Percentiles rank a stretch among this genome's conserved stretches.
phyloP scores from a whole-genome alignment of 495 filamentous ascomycete species.

The Pyronema omphalodes region DNA sequence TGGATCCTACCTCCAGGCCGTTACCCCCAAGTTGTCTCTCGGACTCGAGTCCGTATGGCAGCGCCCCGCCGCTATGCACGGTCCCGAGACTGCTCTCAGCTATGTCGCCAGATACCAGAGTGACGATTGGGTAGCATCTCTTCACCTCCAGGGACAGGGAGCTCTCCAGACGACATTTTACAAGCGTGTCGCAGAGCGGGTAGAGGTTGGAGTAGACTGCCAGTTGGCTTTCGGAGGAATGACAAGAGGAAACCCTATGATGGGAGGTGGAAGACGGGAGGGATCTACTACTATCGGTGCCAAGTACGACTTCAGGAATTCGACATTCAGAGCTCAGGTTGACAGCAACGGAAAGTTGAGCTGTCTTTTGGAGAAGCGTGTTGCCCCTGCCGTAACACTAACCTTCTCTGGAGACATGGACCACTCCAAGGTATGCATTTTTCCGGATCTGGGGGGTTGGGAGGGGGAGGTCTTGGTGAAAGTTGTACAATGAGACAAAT shows the following conservation, averaged over 20 bases:
- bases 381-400: conserved; percentile 73
- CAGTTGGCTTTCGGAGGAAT: conserved; percentile 66
- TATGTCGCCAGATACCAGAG: conserved; percentile 83
- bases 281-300: conserved; percentile 79
- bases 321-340: conserved; percentile 84
- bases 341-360: conserved; percentile 86
- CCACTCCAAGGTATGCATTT: conserved; percentile 63
- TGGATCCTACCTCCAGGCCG: conserved; percentile 80
- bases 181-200: conserved; percentile 80
- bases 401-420: conserved; percentile 96
- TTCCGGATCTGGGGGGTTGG: background rate
- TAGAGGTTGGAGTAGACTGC: conserved; percentile 89
- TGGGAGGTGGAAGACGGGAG: conserved; percentile 55
- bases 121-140: conserved; percentile 75
- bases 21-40: conserved; percentile 73
- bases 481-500: background rate
- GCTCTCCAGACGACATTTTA: conserved; percentile 86
- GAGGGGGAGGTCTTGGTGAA: too few species aligned
- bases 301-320: conserved; percentile 95
- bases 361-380: conserved; percentile 84
- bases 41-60: conserved; percentile 92
- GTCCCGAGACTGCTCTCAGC: conserved; percentile 66
- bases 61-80: conserved; percentile 52
- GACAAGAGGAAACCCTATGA: conserved; percentile 42
- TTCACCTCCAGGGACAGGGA: conserved; percentile 67